These are phyloP conservation scores for Colletotrichum tanaceti DNA, from an alignment of 2,329 filamentous ascomycete genomes.

Conservation along the genomic window DNA sequence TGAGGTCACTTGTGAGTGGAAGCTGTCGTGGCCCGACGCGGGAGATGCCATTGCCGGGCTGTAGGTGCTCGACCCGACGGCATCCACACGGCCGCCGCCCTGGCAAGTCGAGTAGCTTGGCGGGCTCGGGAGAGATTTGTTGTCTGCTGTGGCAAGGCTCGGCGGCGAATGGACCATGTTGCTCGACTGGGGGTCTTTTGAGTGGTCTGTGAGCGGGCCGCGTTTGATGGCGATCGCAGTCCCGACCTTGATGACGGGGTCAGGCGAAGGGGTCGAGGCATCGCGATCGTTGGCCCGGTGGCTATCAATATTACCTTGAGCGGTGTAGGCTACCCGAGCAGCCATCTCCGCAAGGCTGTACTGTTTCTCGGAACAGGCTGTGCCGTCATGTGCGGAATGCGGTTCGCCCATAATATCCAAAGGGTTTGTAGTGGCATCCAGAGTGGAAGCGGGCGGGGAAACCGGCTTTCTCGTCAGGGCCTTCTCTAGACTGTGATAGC, in stretches of 20 bases:
- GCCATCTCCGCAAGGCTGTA: neutral
- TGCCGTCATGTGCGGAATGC: fast-evolving
- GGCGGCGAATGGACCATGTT: neutral
- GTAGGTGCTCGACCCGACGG: neutral
- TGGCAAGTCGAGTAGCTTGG: neutral
- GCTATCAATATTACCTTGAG: too few species aligned
- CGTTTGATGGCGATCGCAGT: neutral
- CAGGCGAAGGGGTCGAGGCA: too few species aligned
- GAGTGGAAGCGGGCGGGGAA: too few species aligned
- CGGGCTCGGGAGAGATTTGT: neutral
- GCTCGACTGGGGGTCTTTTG: neutral
- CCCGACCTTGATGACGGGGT: too few species aligned
- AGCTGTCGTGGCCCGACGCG: fast-evolving
- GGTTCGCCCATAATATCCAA: fast-evolving
- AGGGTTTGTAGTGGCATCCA: neutral
- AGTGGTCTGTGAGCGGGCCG: neutral
- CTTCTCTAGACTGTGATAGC: neutral
- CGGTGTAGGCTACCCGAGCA: neutral
- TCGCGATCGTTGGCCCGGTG: too few species aligned
- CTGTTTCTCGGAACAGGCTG: too few species aligned
- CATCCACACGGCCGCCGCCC: too few species aligned
- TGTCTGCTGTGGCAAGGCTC: neutral
- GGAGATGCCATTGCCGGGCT: fast-evolving
- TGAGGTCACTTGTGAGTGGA: neutral
- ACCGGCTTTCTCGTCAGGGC: too few species aligned